A percentile compares a stretch with the other conserved stretches of the same genome.
Evolutionary conservation across 129 eudicot species (phyloP).

Genomic region (Centella asiatica): DNA sequence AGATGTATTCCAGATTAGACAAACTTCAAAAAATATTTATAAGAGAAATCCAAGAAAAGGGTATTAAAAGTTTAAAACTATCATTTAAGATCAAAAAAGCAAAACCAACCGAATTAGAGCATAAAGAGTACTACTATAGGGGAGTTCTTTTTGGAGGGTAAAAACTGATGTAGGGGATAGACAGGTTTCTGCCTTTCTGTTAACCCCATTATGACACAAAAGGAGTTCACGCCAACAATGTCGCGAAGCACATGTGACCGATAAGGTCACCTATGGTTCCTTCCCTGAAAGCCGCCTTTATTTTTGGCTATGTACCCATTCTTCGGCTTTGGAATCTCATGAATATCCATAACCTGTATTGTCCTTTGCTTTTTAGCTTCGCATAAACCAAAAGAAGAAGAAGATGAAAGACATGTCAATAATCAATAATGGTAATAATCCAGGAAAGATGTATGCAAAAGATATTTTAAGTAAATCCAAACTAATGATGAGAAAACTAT

Average conservation of each 20-base stretch:
- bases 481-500: neutral
- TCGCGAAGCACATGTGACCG: neutral
- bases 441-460: neutral
- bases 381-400: slow-evolving; percentile 12
- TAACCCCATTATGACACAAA: slow-evolving; percentile 11
- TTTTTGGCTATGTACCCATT: slow-evolving; percentile 74
- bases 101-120: neutral
- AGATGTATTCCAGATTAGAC: too few relatives aligned
- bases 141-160: slow-evolving; percentile 1
- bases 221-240: too few relatives aligned
- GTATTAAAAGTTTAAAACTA: neutral
- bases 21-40: too few relatives aligned
- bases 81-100: neutral
- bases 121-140: neutral
- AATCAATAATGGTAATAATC: neutral
- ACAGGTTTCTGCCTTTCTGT: slow-evolving; percentile 19
- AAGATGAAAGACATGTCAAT: too few relatives aligned
- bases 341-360: slow-evolving; percentile 95
- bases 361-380: slow-evolving; percentile 96
- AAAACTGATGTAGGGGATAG: slow-evolving; percentile 14
- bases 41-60: too few relatives aligned
- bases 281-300: slow-evolving; percentile 82
- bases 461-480: neutral
- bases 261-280: slow-evolving; percentile 50
- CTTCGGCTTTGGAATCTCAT: slow-evolving; percentile 89